phyloP scores from a whole-genome alignment of 2,329 filamentous ascomycete genomes.

The Tolypocladium cylindrosporum region DNA sequence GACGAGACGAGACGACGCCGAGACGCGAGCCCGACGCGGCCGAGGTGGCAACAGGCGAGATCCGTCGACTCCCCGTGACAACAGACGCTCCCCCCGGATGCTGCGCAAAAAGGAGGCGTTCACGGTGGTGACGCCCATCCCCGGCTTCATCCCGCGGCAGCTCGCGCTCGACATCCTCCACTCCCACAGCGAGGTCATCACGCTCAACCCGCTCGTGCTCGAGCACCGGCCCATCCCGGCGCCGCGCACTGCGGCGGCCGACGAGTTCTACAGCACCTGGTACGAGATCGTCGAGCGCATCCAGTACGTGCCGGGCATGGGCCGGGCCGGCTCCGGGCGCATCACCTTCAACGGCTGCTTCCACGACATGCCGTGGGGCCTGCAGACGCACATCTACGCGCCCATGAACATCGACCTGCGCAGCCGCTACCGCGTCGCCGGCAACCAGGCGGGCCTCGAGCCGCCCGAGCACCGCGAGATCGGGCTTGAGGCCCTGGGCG shows the following conservation, averaged over 20 bases:
- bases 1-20: neutral
- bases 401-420: constrained; percentile 57
- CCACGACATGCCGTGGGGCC: constrained; percentile 61
- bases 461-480: constrained; percentile 51
- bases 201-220: constrained; percentile 59
- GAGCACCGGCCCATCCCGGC: constrained; percentile 53
- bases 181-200: constrained; percentile 61
- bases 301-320: constrained; percentile 56
- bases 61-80: too few relatives aligned
- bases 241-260: constrained; percentile 55
- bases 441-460: constrained; percentile 58
- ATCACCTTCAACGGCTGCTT: constrained; percentile 64
- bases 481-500: constrained; percentile 46
- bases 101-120: constrained; percentile 55
- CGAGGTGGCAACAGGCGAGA: too few relatives aligned
- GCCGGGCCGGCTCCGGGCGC: constrained; percentile 52
- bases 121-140: constrained; percentile 61
- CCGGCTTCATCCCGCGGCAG: constrained; percentile 59
- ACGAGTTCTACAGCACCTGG: constrained; percentile 66
- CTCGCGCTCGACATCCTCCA: constrained; percentile 65
- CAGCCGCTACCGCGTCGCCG: constrained; percentile 57
- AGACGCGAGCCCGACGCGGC: neutral
- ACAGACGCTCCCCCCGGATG: constrained; percentile 20
- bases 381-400: constrained; percentile 63
- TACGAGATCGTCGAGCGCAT: constrained; percentile 64